Conservation (phyloP, 1,284 basidiomycete genomes). For the Athelia sp. region DNA sequence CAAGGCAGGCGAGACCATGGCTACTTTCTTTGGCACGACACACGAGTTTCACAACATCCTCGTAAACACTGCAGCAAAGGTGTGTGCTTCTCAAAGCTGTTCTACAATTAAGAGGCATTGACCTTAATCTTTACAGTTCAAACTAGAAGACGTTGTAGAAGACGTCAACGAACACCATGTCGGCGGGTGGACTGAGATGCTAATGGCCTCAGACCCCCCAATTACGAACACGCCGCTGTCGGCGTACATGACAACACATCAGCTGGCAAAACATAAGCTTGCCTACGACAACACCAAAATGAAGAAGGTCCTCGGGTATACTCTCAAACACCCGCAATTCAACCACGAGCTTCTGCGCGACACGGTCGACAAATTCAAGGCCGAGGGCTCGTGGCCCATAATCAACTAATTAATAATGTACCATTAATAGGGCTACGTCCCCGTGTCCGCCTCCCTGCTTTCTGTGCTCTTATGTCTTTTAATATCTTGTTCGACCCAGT, state of each 20-base stretch:
- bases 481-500: too few species aligned
- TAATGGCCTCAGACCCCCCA: conserved; percentile 68
- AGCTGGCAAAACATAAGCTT: conserved; percentile 60
- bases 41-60: conserved; percentile 82
- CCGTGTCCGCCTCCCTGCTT: too few species aligned
- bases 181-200: conserved; percentile 81
- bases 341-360: conserved; percentile 62
- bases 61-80: conserved; percentile 67
- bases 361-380: conserved; percentile 76
- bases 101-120: not conserved
- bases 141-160: conserved; percentile 69
- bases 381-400: conserved; percentile 70
- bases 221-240: conserved; percentile 72
- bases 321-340: conserved; percentile 60
- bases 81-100: conserved; percentile 20
- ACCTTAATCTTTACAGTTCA: conserved; percentile 32
- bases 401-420: conserved; percentile 11
- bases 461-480: too few species aligned
- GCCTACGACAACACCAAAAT: conserved; percentile 66
- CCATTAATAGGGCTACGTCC: not conserved
- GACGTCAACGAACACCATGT: conserved; percentile 90
- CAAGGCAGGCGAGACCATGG: conserved; percentile 68
- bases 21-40: conserved; percentile 76
- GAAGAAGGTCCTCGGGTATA: conserved; percentile 72
- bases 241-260: conserved; percentile 79